Evolutionary conservation across 257 asterid species (phyloP).

Genomic region (Gentiana macrophylla): DNA sequence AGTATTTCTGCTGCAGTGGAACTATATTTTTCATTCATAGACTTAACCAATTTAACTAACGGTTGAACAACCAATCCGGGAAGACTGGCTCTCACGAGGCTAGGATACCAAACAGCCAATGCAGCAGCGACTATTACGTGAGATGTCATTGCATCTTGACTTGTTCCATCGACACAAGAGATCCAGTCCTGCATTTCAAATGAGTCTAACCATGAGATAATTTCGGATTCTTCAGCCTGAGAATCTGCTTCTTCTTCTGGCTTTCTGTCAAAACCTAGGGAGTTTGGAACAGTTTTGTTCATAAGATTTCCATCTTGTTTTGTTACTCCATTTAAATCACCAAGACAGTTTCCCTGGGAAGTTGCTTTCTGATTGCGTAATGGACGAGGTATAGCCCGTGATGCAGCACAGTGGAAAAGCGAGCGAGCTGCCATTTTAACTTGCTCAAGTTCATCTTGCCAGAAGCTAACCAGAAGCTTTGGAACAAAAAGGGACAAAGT

Average conservation of each 20-base stretch:
- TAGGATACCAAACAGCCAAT: conserved; percentile 91
- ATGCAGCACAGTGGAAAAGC: conserved; percentile 93
- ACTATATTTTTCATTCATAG: conserved; percentile 83
- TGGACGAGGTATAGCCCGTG: conserved; percentile 82
- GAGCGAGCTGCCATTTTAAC: conserved; percentile 98
- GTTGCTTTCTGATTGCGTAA: conserved; percentile 32
- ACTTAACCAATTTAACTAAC: conserved; percentile 74
- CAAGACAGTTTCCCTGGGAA: conserved; percentile 17
- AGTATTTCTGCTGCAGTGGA: conserved; percentile 92
- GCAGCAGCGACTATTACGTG: conserved; percentile 95
- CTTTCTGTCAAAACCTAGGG: conserved; percentile 20
- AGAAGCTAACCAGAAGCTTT: conserved; percentile 94
- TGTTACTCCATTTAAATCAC: conserved; percentile 23
- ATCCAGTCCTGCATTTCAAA: conserved; percentile 87
- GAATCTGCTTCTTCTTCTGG: conserved; percentile 24
- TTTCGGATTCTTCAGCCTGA: conserved; percentile 48
- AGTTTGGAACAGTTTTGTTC: conserved; percentile 4
- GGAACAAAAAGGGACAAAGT: conserved; percentile 10
- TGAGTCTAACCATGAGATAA: conserved; percentile 78
- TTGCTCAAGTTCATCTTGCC: conserved; percentile 93
- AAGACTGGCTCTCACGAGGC: conserved; percentile 67
- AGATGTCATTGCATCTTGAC: conserved; percentile 96
- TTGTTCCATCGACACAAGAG: conserved; percentile 83
- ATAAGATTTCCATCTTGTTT: conserved; percentile 24
- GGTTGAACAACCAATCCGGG: conserved; percentile 59